Conservation (phyloP, 2,329 filamentous ascomycete genomes). For the Diaporthe sp. region DNA sequence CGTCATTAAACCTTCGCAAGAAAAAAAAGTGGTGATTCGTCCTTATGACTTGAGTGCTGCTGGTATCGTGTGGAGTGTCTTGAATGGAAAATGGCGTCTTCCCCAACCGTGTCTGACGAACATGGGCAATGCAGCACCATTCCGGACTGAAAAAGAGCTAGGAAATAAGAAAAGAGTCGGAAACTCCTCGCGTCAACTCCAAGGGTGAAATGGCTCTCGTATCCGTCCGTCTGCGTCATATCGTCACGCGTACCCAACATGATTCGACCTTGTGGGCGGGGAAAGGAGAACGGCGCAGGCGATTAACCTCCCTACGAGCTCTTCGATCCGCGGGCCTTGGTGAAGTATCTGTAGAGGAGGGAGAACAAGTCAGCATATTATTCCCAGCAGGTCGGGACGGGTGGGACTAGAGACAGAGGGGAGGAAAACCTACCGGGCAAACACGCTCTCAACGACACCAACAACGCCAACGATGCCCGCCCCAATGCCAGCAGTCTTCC, state of each 20-base stretch:
- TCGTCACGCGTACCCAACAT: not conserved
- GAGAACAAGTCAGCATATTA: slow-evolving; percentile 33
- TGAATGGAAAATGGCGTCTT: not conserved
- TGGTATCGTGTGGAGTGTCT: slow-evolving; percentile 32
- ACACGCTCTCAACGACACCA: slow-evolving; percentile 63
- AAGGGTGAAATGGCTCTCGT: not conserved
- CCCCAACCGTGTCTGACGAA: slow-evolving; percentile 3
- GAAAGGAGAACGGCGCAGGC: not conserved
- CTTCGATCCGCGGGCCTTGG: slow-evolving; percentile 53
- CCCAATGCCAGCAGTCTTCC: slow-evolving; percentile 65
- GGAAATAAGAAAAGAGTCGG: not conserved
- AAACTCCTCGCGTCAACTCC: slow-evolving; percentile 13
- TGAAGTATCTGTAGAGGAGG: slow-evolving; percentile 49
- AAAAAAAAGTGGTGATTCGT: slow-evolving; percentile 5
- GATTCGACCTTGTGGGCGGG: not conserved
- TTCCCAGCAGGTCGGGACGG: not conserved
- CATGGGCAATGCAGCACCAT: slow-evolving; percentile 13
- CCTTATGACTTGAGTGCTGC: slow-evolving; percentile 13
- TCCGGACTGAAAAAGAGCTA: not conserved
- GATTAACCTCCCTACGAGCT: slow-evolving; percentile 8
- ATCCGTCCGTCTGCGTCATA: not conserved
- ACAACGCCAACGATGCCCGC: slow-evolving; percentile 65
- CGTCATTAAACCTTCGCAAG: not conserved
- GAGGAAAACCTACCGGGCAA: slow-evolving; percentile 60
- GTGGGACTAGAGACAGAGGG: no score